Evolutionary conservation across 176 grass and related monocot genomes (phyloP).

Genomic region (Triticum urartu): DNA sequence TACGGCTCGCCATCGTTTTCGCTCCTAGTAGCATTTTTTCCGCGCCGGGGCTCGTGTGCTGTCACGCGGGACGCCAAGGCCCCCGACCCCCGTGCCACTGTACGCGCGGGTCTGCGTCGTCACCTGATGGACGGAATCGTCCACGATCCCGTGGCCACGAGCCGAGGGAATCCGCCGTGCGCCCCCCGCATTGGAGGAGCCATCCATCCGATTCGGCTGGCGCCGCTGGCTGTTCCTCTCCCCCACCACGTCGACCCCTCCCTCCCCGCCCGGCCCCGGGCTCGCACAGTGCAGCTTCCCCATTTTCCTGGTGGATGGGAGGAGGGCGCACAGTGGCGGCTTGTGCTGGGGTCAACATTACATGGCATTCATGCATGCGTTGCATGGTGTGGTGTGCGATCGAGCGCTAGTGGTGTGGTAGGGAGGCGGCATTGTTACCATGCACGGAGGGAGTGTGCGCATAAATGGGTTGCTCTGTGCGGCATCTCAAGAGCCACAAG

Average conservation of each 20-base stretch:
- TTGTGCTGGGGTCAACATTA: not conserved
- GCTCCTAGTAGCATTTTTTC: too few species aligned
- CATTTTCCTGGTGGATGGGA: too few species aligned
- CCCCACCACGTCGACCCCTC: too few species aligned
- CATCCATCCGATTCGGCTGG: not conserved
- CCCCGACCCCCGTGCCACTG: not conserved
- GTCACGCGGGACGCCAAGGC: not conserved
- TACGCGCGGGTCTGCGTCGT: not conserved
- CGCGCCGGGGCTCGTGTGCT: too few species aligned
- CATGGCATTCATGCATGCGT: not conserved
- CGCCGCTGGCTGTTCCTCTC: not conserved
- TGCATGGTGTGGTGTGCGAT: not conserved
- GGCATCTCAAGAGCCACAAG: not conserved
- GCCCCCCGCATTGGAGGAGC: not conserved
- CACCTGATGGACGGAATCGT: too few species aligned
- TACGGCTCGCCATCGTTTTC: too few species aligned
- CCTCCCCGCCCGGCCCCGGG: too few species aligned
- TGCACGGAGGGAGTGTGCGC: not conserved
- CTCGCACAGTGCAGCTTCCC: too few species aligned
- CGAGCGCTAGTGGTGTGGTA: not conserved
- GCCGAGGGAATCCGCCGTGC: conserved; percentile 3
- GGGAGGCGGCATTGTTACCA: not conserved
- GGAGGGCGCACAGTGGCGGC: not conserved
- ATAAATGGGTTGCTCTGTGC: not conserved
- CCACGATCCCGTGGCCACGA: not conserved